A percentile compares a stretch with the other conserved stretches of the same genome.
These are phyloP conservation scores for Phytophthora nicotianae DNA, from an alignment of 352 stramenopile genomes.

Conservation along the genomic window DNA sequence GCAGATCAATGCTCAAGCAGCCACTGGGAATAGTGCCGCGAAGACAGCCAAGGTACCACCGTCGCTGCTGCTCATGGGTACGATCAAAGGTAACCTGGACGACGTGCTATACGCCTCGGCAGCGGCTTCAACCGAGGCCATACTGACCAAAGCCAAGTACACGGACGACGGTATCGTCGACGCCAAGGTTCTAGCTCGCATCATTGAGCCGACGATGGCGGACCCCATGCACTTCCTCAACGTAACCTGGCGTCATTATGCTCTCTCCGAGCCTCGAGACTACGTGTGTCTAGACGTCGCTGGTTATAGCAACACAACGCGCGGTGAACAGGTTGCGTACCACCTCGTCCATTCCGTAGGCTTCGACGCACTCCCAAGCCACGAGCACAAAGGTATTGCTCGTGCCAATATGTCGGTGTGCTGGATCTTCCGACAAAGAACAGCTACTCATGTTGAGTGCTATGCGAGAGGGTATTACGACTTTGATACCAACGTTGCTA, in stretches of 20 bases:
- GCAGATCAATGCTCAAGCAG: slow-evolving; percentile 30
- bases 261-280: slow-evolving; percentile 41
- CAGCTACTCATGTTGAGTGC: slow-evolving; percentile 33
- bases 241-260: slow-evolving; percentile 42
- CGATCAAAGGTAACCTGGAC: slow-evolving; percentile 47
- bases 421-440: slow-evolving; percentile 49
- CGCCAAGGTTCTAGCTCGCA: slow-evolving; percentile 34
- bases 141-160: slow-evolving; percentile 42
- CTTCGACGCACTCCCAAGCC: slow-evolving; percentile 36
- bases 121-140: slow-evolving; percentile 41
- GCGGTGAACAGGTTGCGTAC: slow-evolving; percentile 40
- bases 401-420: slow-evolving; percentile 53
- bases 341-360: slow-evolving; percentile 48
- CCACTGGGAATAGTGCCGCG: slow-evolving; percentile 15
- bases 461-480: slow-evolving; percentile 43
- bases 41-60: slow-evolving; percentile 27
- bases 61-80: slow-evolving; percentile 40
- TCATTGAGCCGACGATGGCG: slow-evolving; percentile 41
- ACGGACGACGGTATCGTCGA: slow-evolving; percentile 37
- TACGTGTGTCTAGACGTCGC: slow-evolving; percentile 46
- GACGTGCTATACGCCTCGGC: slow-evolving; percentile 54
- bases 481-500: slow-evolving; percentile 42
- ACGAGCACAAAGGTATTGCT: slow-evolving; percentile 36
- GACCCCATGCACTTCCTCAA: slow-evolving; percentile 46
- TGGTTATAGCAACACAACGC: slow-evolving; percentile 23